Conservation (phyloP, 176 grass and related monocot species). For the Carex scoparia region DNA sequence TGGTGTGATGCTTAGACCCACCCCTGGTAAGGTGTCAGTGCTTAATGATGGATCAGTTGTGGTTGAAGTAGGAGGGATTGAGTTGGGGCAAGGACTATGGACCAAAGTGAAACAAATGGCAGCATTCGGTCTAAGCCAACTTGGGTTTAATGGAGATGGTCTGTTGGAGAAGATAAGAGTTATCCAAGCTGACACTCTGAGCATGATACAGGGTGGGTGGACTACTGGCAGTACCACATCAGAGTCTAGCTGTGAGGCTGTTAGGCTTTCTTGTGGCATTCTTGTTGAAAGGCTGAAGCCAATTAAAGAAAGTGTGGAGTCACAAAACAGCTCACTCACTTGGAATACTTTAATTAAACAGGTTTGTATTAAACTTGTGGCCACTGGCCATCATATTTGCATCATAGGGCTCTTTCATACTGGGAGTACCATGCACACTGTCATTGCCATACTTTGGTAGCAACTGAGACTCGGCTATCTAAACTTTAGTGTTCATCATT, state of each 20-base stretch:
- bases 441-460: background rate
- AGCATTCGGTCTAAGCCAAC: slow-evolving; percentile 70
- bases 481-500: background rate
- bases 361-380: slow-evolving; percentile 34
- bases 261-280: slow-evolving; percentile 58
- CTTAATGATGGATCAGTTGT: slow-evolving; percentile 82
- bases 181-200: slow-evolving; percentile 84
- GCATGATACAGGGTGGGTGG: slow-evolving; percentile 79
- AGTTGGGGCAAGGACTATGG: slow-evolving; percentile 90
- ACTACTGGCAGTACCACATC: slow-evolving; percentile 93
- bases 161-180: slow-evolving; percentile 67
- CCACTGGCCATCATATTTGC: background rate
- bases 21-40: slow-evolving; percentile 79
- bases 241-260: slow-evolving; percentile 82
- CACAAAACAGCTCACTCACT: slow-evolving; percentile 41
- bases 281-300: slow-evolving; percentile 65
- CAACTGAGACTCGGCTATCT: background rate
- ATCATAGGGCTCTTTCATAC: background rate
- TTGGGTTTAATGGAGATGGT: slow-evolving; percentile 52
- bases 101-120: slow-evolving; percentile 96
- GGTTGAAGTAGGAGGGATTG: slow-evolving; percentile 98
- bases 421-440: background rate
- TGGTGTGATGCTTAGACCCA: slow-evolving; percentile 46
- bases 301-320: slow-evolving; percentile 66
- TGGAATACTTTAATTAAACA: slow-evolving; percentile 69